A percentile compares a stretch with the other conserved stretches of the same genome.
Conservation (phyloP, 495 filamentous ascomycete species). For the Jackrogersella minutella region DNA sequence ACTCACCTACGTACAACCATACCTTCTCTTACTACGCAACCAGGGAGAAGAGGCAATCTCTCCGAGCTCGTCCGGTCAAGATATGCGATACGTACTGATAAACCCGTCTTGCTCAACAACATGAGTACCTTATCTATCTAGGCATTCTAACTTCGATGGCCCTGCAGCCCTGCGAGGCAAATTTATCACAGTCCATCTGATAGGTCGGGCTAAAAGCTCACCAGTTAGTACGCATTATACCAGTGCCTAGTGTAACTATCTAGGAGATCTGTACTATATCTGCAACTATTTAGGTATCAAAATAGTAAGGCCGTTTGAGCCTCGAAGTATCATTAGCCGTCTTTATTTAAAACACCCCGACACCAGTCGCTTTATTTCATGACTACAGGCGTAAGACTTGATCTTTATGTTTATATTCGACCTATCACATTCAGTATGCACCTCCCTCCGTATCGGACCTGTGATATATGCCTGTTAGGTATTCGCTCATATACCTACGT, state of each 20-base stretch:
- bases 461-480: slow-evolving; percentile 10
- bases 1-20: slow-evolving; percentile 17
- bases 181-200: slow-evolving; percentile 8
- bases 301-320: background rate
- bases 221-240: background rate
- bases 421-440: background rate
- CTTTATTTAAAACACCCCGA: background rate
- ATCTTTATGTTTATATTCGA: background rate
- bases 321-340: background rate
- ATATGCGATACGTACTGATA: slow-evolving; percentile 11
- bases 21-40: slow-evolving; percentile 34
- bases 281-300: background rate
- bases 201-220: slow-evolving; percentile 35
- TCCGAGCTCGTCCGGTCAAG: slow-evolving; percentile 10
- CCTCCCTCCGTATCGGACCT: slow-evolving; percentile 22
- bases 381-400: background rate
- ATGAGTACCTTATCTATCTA: background rate
- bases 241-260: background rate
- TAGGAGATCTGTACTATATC: slow-evolving; percentile 2
- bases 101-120: slow-evolving; percentile 15
- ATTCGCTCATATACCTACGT: background rate
- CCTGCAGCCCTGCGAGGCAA: slow-evolving; percentile 17
- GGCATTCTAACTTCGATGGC: slow-evolving; percentile 6
- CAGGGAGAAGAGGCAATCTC: slow-evolving; percentile 8
- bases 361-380: background rate